These are phyloP conservation scores for Crithidia expoeki DNA, from an alignment of 208 protist species.

Conservation along the genomic window DNA sequence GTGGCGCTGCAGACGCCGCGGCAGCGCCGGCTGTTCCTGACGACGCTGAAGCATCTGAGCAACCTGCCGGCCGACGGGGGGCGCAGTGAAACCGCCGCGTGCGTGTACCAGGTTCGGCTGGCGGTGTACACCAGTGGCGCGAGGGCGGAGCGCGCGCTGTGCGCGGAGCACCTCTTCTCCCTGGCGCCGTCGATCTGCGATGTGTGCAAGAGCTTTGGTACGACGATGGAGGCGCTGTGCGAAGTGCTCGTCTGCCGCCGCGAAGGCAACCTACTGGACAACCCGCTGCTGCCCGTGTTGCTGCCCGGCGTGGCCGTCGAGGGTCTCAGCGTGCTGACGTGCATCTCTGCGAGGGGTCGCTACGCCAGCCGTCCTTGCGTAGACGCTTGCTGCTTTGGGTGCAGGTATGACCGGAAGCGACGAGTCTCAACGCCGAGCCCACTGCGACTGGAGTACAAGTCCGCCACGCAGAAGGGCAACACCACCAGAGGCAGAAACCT, in stretches of 20 bases:
- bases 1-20: neutral
- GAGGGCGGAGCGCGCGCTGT: too few species aligned
- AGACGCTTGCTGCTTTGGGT: slow-evolving; percentile 19
- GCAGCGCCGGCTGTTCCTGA: neutral
- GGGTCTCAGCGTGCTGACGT: slow-evolving; percentile 11
- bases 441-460: neutral
- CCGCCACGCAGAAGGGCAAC: neutral
- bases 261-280: slow-evolving; percentile 20
- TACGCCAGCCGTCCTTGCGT: slow-evolving; percentile 13
- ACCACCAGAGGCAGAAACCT: too few species aligned
- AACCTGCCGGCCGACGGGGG: too few species aligned
- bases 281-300: too few species aligned
- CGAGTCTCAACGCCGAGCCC: neutral
- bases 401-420: neutral
- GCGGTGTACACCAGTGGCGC: too few species aligned
- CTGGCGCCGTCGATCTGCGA: too few species aligned
- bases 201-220: slow-evolving; percentile 13
- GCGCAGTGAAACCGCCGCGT: too few species aligned
- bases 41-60: too few species aligned
- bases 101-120: too few species aligned
- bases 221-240: slow-evolving; percentile 18
- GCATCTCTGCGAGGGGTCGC: slow-evolving; percentile 4
- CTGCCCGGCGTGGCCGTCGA: too few species aligned
- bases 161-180: too few species aligned
- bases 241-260: slow-evolving; percentile 19